These are phyloP conservation scores for Penstemon eatonii DNA, from an alignment of 257 asterid genomes.

Conservation along the genomic window DNA sequence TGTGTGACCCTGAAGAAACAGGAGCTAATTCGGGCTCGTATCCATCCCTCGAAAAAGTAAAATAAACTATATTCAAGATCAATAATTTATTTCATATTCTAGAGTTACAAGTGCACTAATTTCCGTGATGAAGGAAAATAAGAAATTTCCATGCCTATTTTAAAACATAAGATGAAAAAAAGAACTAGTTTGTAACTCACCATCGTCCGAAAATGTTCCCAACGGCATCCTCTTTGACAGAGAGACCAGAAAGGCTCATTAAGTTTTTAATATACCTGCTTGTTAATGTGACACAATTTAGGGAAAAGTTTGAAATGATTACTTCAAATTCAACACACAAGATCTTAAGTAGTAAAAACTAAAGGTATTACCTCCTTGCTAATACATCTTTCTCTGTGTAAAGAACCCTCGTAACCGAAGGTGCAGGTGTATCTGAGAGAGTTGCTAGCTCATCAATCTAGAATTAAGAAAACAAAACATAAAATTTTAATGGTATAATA, in stretches of 20 bases:
- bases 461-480: conserved; percentile 3
- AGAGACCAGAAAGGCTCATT: conserved; percentile 76
- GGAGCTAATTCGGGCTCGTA: conserved; percentile 72
- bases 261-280: conserved; percentile 76
- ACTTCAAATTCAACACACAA: background rate
- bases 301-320: background rate
- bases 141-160: background rate
- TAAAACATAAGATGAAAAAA: background rate
- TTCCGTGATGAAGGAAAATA: background rate
- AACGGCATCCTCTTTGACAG: conserved; percentile 80
- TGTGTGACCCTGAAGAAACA: conserved; percentile 86
- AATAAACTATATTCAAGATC: background rate
- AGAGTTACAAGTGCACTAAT: background rate
- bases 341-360: background rate
- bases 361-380: conserved; percentile 66
- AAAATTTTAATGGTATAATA: conserved; percentile 1
- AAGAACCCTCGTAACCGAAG: conserved; percentile 86
- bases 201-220: conserved; percentile 96
- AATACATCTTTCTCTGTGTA: conserved; percentile 85
- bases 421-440: conserved; percentile 84
- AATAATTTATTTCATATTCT: background rate
- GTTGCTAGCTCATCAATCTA: conserved; percentile 84
- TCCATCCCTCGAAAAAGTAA: conserved; percentile 54
- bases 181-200: conserved; percentile 43
- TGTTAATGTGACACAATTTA: conserved; percentile 12